Evolutionary conservation across 2,329 filamentous ascomycete genomes (phyloP).

Genomic region (Hirsutella minnesotensis): DNA sequence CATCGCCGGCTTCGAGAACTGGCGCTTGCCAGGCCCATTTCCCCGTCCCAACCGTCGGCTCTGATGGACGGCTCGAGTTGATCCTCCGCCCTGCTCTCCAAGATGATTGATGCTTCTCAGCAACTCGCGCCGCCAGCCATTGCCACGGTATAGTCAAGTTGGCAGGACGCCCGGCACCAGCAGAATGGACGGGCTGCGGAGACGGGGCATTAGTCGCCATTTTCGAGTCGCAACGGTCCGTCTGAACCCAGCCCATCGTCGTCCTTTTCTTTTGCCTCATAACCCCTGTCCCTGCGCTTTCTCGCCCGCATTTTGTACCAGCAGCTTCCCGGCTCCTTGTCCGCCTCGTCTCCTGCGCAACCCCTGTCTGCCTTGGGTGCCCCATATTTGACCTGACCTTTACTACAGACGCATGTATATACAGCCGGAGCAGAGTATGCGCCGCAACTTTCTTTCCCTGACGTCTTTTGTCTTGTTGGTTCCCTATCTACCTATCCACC

Average conservation of each 20-base stretch:
- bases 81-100: no score
- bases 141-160: no score
- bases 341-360: slow-evolving; percentile 12
- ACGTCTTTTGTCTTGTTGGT: slow-evolving; percentile 1
- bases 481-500: no score
- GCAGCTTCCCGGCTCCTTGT: slow-evolving; percentile 18
- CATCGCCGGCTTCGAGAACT: no score
- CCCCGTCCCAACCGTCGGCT: no score
- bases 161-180: no score
- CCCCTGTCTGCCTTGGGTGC: slow-evolving; percentile 7
- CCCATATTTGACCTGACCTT: slow-evolving; percentile 3
- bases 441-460: slow-evolving; percentile 1
- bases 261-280: slow-evolving; percentile 15
- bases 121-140: no score
- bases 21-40: no score
- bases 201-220: no score
- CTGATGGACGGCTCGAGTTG: no score
- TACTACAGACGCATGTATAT: neutral
- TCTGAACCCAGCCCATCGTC: slow-evolving; percentile 2
- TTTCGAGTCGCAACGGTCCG: neutral
- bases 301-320: slow-evolving; percentile 7
- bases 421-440: neutral
- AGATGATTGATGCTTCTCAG: no score
- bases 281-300: slow-evolving; percentile 6
- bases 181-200: no score